Percentiles rank a stretch among this genome's conserved stretches.
These are phyloP conservation scores for Phytophthora citricola DNA, from an alignment of 352 stramenopile genomes.

Conservation along the genomic window DNA sequence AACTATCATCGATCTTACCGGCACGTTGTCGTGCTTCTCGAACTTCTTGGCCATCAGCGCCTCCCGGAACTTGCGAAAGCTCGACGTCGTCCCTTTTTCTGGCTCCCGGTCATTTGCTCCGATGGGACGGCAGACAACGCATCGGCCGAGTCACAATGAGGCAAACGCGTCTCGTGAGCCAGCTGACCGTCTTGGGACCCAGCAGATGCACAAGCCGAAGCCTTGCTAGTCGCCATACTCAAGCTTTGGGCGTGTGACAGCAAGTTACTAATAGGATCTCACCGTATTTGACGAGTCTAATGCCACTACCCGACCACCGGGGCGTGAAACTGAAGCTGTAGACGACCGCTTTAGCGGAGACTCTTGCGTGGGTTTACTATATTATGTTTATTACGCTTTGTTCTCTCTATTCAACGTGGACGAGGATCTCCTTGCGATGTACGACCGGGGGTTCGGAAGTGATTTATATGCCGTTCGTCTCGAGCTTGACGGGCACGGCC, in stretches of 20 bases:
- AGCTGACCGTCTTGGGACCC: slow-evolving; percentile 21
- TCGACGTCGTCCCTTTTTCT: slow-evolving; percentile 21
- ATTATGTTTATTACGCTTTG: slow-evolving; percentile 47
- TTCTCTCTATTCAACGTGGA: slow-evolving; percentile 15
- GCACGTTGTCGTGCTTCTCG: slow-evolving; percentile 47
- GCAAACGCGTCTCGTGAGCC: slow-evolving; percentile 12
- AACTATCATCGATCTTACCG: slow-evolving; percentile 35
- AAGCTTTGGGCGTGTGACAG: slow-evolving; percentile 16
- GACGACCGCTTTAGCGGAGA: slow-evolving; percentile 1
- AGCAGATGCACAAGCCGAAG: slow-evolving; percentile 30
- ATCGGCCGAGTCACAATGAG: slow-evolving; percentile 10
- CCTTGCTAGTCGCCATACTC: slow-evolving; percentile 4
- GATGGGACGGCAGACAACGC: not conserved
- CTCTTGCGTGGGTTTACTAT: slow-evolving; percentile 28
- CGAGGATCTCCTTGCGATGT: slow-evolving; percentile 26
- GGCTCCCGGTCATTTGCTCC: not conserved
- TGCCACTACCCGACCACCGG: not conserved
- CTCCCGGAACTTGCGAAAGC: slow-evolving; percentile 70
- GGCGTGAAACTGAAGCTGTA: not conserved
- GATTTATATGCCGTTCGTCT: slow-evolving; percentile 33
- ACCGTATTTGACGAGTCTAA: slow-evolving; percentile 16
- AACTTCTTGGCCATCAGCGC: slow-evolving; percentile 65
- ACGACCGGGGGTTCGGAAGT: slow-evolving; percentile 33
- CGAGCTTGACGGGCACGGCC: slow-evolving; percentile 26
- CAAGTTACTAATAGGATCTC: slow-evolving; percentile 6